Percentiles rank a stretch among this genome's conserved stretches.
Evolutionary conservation across 163 green algal species (phyloP).

Genomic region (Scenedesmus sp.): DNA sequence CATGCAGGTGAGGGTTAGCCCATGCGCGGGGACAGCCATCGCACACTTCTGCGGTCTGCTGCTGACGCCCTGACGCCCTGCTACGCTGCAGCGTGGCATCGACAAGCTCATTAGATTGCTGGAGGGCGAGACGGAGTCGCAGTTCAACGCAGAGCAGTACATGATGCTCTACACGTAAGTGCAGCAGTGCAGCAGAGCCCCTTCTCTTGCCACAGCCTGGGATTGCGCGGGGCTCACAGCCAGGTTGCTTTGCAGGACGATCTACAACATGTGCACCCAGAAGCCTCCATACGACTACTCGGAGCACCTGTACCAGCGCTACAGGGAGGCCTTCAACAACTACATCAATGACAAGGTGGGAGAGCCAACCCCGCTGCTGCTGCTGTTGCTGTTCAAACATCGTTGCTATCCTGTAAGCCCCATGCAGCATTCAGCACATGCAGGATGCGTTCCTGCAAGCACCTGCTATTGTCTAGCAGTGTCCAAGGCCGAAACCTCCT

Average conservation of each 20-base stretch:
- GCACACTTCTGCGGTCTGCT: not conserved
- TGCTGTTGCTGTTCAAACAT: not conserved
- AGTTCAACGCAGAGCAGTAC: constrained; percentile 97
- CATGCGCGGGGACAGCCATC: not conserved
- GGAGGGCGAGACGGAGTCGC: constrained; percentile 84
- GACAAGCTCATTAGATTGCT: constrained; percentile 94
- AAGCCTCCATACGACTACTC: constrained; percentile 99
- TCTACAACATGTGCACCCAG: constrained; percentile 99
- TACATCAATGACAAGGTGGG: constrained; percentile 92
- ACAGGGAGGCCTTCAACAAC: constrained; percentile 88
- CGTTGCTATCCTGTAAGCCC: not conserved
- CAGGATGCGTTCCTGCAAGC: not conserved
- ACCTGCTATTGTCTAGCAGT: not conserved
- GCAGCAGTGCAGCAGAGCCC: not conserved
- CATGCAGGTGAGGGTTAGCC: constrained; percentile 82
- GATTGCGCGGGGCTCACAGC: not conserved
- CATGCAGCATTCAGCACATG: not conserved
- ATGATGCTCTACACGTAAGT: constrained; percentile 98
- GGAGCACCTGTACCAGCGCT: constrained; percentile 96
- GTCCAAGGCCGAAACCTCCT: not conserved
- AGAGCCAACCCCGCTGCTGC: not conserved
- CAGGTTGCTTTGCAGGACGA: constrained; percentile 79
- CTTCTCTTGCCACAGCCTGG: not conserved
- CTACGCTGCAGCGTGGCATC: constrained; percentile 87
- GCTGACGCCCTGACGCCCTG: not conserved